These are phyloP conservation scores for Mycocentrospora acerina DNA, from an alignment of 2,329 filamentous ascomycete species.

Conservation along the genomic window DNA sequence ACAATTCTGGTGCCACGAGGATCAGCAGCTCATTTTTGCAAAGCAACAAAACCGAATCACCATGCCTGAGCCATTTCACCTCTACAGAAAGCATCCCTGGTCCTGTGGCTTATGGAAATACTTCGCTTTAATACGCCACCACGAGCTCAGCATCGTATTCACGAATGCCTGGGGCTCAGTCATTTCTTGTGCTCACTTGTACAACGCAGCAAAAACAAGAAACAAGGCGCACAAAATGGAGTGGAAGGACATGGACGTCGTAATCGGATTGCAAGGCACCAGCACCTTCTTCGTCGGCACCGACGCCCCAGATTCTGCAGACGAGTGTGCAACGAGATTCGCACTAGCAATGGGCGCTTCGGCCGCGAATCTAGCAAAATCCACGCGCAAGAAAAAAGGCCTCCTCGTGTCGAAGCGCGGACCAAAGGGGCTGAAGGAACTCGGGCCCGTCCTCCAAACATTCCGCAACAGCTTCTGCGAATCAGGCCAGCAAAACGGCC, in stretches of 20 bases:
- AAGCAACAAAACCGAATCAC: conserved; percentile 1
- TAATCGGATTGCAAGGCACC: conserved; percentile 27
- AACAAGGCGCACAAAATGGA: conserved; percentile 25
- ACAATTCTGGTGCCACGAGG: conserved; percentile 7
- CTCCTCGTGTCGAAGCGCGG: conserved; percentile 27
- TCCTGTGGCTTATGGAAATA: conserved; percentile 43
- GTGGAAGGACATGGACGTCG: conserved; percentile 49
- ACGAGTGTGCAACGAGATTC: conserved; percentile 44
- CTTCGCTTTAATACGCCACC: conserved; percentile 33
- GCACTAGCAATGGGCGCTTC: conserved; percentile 42
- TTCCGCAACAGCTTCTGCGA: conserved; percentile 40
- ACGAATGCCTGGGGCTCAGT: conserved; percentile 46
- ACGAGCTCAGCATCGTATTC: conserved; percentile 38
- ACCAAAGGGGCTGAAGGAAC: conserved; percentile 32
- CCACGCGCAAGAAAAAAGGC: conserved; percentile 6
- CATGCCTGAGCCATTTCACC: conserved; percentile 5
- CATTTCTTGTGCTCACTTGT: conserved; percentile 44
- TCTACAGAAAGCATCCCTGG: conserved; percentile 19
- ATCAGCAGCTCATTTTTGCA: conserved; percentile 3
- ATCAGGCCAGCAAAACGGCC: conserved; percentile 21
- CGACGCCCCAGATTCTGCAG: conserved; percentile 27
- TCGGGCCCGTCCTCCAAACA: conserved; percentile 37
- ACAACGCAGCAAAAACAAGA: conserved; percentile 45
- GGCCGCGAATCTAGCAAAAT: conserved; percentile 23
- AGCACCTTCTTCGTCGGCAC: conserved; percentile 44